Evolutionary conservation across 2,329 filamentous ascomycete genomes (phyloP).

Genomic region (Plectosphaerella plurivora): DNA sequence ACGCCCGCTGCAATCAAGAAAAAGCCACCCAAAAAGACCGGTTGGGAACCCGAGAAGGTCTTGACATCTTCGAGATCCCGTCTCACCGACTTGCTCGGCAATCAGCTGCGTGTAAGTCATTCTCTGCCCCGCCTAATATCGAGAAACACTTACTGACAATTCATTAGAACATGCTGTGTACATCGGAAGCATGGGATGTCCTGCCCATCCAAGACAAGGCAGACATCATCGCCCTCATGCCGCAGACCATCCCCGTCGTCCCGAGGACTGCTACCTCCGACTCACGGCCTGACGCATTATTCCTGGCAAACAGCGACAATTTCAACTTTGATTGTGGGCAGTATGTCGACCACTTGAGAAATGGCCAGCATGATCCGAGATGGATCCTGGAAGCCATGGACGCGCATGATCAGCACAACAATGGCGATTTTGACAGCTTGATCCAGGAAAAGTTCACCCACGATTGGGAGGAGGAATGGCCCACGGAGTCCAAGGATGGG

Average conservation of each 20-base stretch:
- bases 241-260: slow-evolving; percentile 29
- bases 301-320: slow-evolving; percentile 41
- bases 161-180: slow-evolving; percentile 26
- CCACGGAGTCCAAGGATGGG: slow-evolving; percentile 17
- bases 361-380: slow-evolving; percentile 45
- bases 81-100: slow-evolving; percentile 18
- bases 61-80: slow-evolving; percentile 32
- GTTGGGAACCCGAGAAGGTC: slow-evolving; percentile 29
- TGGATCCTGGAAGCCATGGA: slow-evolving; percentile 50
- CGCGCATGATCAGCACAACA: slow-evolving; percentile 42
- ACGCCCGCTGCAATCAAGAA: slow-evolving; percentile 10
- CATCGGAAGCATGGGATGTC: slow-evolving; percentile 32
- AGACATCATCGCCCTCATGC: slow-evolving; percentile 33
- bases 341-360: slow-evolving; percentile 40
- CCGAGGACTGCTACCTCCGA: slow-evolving; percentile 20
- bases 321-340: slow-evolving; percentile 44
- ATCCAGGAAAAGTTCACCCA: slow-evolving; percentile 38
- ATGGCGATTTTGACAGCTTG: slow-evolving; percentile 46
- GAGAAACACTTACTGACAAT: neutral
- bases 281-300: slow-evolving; percentile 33
- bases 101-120: slow-evolving; percentile 29
- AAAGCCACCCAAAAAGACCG: slow-evolving; percentile 21
- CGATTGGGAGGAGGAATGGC: slow-evolving; percentile 42
- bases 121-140: neutral
- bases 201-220: slow-evolving; percentile 26